Evolutionary conservation across 129 eudicot species (phyloP).

Genomic region (Gnaphalium uliginosum): DNA sequence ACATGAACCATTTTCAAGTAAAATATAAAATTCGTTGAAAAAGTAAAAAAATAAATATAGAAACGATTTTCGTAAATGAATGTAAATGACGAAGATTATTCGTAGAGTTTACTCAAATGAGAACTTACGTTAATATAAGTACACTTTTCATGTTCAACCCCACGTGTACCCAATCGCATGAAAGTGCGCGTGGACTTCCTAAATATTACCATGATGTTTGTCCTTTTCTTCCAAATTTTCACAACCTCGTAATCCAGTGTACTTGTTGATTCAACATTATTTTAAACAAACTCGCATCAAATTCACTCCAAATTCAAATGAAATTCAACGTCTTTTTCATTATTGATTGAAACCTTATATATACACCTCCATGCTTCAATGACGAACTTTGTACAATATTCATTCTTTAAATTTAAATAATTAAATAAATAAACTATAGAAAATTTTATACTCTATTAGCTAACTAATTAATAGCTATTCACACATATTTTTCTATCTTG

Average conservation of each 20-base stretch:
- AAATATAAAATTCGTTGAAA: no score
- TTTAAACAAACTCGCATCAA: conserved; percentile 46
- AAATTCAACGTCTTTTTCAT: conserved; percentile 29
- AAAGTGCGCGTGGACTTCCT: conserved; percentile 16
- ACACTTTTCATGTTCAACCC: conserved; percentile 22
- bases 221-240: conserved; percentile 6
- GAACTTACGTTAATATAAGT: no score
- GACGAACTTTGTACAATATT: conserved; percentile 27
- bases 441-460: conserved; percentile 3
- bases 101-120: no score
- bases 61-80: no score
- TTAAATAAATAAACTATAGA: conserved; percentile 28
- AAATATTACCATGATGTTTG: conserved; percentile 7
- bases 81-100: no score
- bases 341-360: conserved; percentile 35
- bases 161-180: conserved; percentile 25
- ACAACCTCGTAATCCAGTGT: conserved; percentile 36
- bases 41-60: no score
- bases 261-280: conserved; percentile 20
- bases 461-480: neutral
- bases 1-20: no score
- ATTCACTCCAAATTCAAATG: conserved; percentile 61
- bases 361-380: conserved; percentile 40
- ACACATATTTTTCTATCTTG: neutral
- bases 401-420: neutral